Evolutionary conservation across 345 rosid genomes (phyloP).

Genomic region (Populus nigra): DNA sequence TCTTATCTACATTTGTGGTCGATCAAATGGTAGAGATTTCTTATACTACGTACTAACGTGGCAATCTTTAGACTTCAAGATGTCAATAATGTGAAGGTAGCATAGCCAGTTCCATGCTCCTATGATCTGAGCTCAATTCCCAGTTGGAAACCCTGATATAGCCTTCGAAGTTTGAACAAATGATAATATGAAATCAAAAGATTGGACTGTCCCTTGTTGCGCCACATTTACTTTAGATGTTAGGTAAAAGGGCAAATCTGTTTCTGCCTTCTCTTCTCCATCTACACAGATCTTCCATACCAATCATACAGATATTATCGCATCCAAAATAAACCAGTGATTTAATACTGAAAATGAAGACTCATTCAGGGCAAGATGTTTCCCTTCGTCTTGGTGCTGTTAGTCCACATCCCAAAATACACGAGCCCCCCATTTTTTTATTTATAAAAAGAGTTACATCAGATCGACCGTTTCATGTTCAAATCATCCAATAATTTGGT

Average conservation of each 20-base stretch:
- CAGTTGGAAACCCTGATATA: neutral
- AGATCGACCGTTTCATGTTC: too few relatives aligned
- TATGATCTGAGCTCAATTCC: neutral
- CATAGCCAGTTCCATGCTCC: neutral
- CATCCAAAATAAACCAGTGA: neutral
- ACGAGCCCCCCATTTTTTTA: neutral
- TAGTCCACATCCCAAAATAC: neutral
- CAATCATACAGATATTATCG: neutral
- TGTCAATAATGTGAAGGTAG: neutral
- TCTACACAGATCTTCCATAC: neutral
- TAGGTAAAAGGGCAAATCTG: slow-evolving; percentile 28
- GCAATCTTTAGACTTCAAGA: slow-evolving; percentile 3
- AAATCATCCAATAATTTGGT: too few relatives aligned
- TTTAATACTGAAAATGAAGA: neutral
- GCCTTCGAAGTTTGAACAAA: neutral
- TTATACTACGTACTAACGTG: neutral
- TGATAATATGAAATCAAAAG: neutral
- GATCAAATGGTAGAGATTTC: neutral
- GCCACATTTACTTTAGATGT: slow-evolving; percentile 17
- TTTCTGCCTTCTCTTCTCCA: neutral
- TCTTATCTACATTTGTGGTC: neutral
- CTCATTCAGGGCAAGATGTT: neutral
- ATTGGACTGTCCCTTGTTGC: neutral
- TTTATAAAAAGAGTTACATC: too few relatives aligned
- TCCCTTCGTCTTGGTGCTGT: neutral